phyloP scores from a whole-genome alignment of 495 filamentous ascomycete species.

The Barbatosphaeria neglecta region DNA sequence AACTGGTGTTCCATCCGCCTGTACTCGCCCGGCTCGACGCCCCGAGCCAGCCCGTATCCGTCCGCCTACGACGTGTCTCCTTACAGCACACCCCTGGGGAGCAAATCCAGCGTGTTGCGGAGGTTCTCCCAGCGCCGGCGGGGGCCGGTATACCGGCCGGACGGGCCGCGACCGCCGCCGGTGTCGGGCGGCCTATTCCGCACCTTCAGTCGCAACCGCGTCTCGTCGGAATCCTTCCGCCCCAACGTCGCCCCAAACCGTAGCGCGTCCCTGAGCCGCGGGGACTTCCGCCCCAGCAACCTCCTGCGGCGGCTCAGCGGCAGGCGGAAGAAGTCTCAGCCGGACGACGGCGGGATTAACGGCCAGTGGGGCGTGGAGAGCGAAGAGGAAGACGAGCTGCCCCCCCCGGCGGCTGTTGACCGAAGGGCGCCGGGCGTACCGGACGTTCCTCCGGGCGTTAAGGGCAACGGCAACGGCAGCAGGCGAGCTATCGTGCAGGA shows the following conservation, averaged over 20 bases:
- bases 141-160: slow-evolving; percentile 12
- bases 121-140: slow-evolving; percentile 24
- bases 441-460: too few species aligned
- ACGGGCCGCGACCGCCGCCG: slow-evolving; percentile 20
- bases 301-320: slow-evolving; percentile 43
- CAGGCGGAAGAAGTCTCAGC: slow-evolving; percentile 20
- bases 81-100: slow-evolving; percentile 13
- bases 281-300: slow-evolving; percentile 34
- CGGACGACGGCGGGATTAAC: slow-evolving; percentile 40
- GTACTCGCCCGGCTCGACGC: slow-evolving; percentile 67
- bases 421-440: too few species aligned
- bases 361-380: slow-evolving; percentile 31
- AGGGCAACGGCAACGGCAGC: background rate
- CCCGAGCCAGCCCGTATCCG: slow-evolving; percentile 48
- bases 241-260: slow-evolving; percentile 31
- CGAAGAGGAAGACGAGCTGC: slow-evolving; percentile 16
- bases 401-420: background rate
- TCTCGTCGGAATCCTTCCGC: slow-evolving; percentile 32
- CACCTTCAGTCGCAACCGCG: slow-evolving; percentile 26
- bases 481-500: background rate
- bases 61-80: slow-evolving; percentile 29
- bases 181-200: slow-evolving; percentile 20
- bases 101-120: slow-evolving; percentile 19
- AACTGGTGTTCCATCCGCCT: slow-evolving; percentile 87
- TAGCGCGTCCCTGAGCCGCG: slow-evolving; percentile 52